A percentile compares a stretch with the other conserved stretches of the same genome.
These are phyloP conservation scores for Fusarium sp. DNA, from an alignment of 2,329 filamentous ascomycete genomes.

Conservation along the genomic window DNA sequence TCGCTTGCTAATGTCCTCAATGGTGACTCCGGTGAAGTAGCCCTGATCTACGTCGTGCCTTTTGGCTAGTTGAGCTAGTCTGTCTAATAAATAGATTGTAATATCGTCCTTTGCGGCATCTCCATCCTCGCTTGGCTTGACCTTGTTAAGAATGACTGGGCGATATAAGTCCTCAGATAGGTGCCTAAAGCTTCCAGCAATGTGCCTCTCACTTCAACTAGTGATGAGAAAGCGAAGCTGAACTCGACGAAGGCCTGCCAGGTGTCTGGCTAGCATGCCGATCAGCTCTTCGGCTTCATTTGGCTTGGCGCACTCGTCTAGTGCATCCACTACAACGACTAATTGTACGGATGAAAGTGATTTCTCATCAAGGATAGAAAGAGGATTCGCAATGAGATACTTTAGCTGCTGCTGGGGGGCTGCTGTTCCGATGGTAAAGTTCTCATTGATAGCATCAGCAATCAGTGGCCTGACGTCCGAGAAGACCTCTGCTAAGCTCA, in stretches of 20 bases:
- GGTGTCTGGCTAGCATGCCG: background rate
- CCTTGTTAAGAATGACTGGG: background rate
- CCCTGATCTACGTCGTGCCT: background rate
- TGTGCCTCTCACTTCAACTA: conserved; percentile 14
- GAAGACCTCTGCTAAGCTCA: background rate
- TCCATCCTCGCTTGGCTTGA: background rate
- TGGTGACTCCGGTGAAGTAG: background rate
- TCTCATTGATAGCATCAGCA: background rate
- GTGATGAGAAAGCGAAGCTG: conserved; percentile 23
- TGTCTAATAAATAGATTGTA: conserved; percentile 3
- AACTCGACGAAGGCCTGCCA: conserved; percentile 2
- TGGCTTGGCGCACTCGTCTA: conserved; percentile 15
- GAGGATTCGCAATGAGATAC: conserved; percentile 3
- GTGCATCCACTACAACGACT: conserved; percentile 14
- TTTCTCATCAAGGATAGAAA: background rate
- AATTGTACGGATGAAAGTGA: background rate
- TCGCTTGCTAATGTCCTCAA: background rate
- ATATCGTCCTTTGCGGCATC: conserved; percentile 12
- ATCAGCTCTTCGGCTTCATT: conserved; percentile 7
- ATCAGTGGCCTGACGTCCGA: background rate
- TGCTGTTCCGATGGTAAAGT: conserved; percentile 3
- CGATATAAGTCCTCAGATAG: background rate
- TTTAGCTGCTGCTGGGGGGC: conserved; percentile 3
- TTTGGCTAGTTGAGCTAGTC: background rate
- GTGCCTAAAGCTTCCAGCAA: background rate